phyloP scores from a whole-genome alignment of 495 filamentous ascomycete species.

The Entonaema liquescens region DNA sequence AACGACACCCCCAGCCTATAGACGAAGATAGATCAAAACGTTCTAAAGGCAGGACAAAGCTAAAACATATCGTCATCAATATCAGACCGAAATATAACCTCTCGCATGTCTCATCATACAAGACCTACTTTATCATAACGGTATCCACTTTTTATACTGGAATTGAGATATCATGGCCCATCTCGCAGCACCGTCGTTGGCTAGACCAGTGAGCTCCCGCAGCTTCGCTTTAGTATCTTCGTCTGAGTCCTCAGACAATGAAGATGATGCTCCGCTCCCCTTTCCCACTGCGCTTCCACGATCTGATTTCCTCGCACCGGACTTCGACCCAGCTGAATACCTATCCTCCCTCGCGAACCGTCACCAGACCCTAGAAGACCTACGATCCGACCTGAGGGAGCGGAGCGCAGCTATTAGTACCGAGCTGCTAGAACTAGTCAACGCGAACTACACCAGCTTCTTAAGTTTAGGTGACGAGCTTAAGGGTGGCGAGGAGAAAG shows the following conservation, averaged over 20 bases:
- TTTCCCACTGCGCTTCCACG: slow-evolving; percentile 85
- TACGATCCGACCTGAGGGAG: slow-evolving; percentile 83
- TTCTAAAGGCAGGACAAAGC: not conserved
- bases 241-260: slow-evolving; percentile 44
- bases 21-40: not conserved
- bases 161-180: slow-evolving; percentile 45
- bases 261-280: slow-evolving; percentile 74
- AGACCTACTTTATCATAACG: not conserved
- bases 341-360: slow-evolving; percentile 83
- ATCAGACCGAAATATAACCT: not conserved
- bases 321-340: slow-evolving; percentile 84
- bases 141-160: not conserved
- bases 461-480: slow-evolving; percentile 82
- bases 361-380: slow-evolving; percentile 94
- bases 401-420: slow-evolving; percentile 76
- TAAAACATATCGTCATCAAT: not conserved
- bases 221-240: slow-evolving; percentile 47
- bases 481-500: slow-evolving; percentile 86
- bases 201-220: slow-evolving; percentile 45
- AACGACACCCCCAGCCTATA: not conserved
- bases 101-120: slow-evolving; percentile 9
- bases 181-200: slow-evolving; percentile 43
- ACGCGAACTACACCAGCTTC: slow-evolving; percentile 91
- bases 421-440: slow-evolving; percentile 92
- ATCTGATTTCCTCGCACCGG: slow-evolving; percentile 75